Percentiles rank a stretch among this genome's conserved stretches.
These are phyloP conservation scores for Monosporascus sp. DNA, from an alignment of 2,329 filamentous ascomycete species.

Conservation along the genomic window DNA sequence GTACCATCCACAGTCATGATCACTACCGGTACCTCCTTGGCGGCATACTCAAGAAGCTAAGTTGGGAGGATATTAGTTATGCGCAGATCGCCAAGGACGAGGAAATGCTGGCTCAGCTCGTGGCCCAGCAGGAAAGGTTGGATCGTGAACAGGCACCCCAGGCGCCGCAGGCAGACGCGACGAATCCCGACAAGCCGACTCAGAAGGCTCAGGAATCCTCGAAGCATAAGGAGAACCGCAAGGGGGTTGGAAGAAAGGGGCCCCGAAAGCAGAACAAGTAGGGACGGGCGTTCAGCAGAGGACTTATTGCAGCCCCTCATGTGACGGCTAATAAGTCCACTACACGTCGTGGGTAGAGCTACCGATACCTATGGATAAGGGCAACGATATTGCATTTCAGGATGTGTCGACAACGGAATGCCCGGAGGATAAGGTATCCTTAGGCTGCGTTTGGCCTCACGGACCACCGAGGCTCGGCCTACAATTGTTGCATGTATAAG, in stretches of 20 bases:
- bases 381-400: not conserved
- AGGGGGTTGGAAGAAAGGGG: not conserved
- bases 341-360: not conserved
- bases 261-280: not conserved
- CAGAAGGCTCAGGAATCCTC: not conserved
- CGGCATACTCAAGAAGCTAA: slow-evolving; percentile 59
- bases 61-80: slow-evolving; percentile 61
- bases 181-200: not conserved
- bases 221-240: slow-evolving; percentile 5
- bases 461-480: not conserved
- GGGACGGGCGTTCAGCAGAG: slow-evolving; percentile 1
- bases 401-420: not conserved
- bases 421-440: not conserved
- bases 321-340: not conserved
- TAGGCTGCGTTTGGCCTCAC: not conserved
- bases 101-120: slow-evolving; percentile 19
- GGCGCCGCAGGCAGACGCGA: not conserved
- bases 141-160: slow-evolving; percentile 7
- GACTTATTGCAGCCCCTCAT: slow-evolving; percentile 1
- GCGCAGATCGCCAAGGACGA: slow-evolving; percentile 27
- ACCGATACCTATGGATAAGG: not conserved
- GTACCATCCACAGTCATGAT: slow-evolving; percentile 63
- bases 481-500: not conserved
- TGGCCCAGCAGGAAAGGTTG: slow-evolving; percentile 18
- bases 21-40: slow-evolving; percentile 65